Evolutionary conservation across 202 grass and related monocot genomes (phyloP), one percentile per base, ranked within the genome.

Genomic region (Elaeis oleifera): DNA sequence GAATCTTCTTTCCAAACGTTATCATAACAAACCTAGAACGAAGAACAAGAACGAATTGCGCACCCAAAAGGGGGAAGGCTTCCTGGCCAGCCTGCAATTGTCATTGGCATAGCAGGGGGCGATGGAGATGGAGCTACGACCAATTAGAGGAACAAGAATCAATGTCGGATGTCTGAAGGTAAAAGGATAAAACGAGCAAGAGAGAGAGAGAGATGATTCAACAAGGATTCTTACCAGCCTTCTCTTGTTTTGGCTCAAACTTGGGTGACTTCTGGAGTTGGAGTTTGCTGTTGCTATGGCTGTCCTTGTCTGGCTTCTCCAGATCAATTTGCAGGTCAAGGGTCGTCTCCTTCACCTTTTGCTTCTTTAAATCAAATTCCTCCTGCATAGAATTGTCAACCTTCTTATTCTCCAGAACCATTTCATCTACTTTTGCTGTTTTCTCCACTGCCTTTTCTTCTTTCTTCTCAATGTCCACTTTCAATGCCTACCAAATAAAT

Each of bases 1-100:
- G 36, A 44, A 44, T 14, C 11, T 13, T 44, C 36, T 44, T 44
- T 44, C 36, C 36, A 44, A 13, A 44, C 9, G 11, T 13, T 44
- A 44, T 14, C 36, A 44, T 44, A 13, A 44, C 36, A 44, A 44
- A 44, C 11, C 9, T 13, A 44, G 36, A 44, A 44, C 3, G 1
- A 74, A 58, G 8, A 11, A 44, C 36, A 11, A 14, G 36, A 4
- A 58, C 74, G 72, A 13, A 50, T n/a, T 57, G 53, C 84, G 86
- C 55, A 89, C 94, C 94, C 75, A 53, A 89, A 99, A 15, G 74
- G 82, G 32, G 94, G 85, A 51, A 92, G 84, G 77, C 63, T 76
- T 26, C 84, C 84, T 17, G 82, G 66, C 88, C 88, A 99, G 29
- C 77, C 67, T 70, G 85, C 85, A 18, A 92, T 80, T 63, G 88